phyloP scores from a whole-genome alignment of 1,284 basidiomycete genomes.

The Papiliotrema laurentii region DNA sequence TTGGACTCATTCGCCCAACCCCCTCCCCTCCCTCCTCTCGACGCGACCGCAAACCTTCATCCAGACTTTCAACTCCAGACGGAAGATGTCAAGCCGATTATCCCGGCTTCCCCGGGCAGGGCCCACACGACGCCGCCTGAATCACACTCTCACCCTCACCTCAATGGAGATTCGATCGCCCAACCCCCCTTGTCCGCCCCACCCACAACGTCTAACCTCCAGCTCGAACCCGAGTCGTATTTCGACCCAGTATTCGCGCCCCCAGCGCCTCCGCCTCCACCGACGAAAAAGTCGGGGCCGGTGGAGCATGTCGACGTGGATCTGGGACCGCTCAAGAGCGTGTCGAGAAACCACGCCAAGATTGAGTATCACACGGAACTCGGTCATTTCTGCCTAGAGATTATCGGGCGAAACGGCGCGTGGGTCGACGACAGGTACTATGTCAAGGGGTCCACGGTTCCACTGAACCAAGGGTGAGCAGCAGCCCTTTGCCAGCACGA shows the following conservation, averaged over 20 bases:
- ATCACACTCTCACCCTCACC: not conserved
- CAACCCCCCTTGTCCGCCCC: not conserved
- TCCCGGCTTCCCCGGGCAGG: no score
- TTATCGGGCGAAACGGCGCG: conserved; percentile 91
- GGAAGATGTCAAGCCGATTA: not conserved
- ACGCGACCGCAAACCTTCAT: not conserved
- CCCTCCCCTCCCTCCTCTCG: not conserved
- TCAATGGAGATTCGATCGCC: not conserved
- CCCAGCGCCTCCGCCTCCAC: conserved; percentile 42
- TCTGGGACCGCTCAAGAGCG: conserved; percentile 92
- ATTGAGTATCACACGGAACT: conserved; percentile 62
- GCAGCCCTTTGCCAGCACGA: not conserved
- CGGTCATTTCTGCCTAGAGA: conserved; percentile 84
- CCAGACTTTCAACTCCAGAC: not conserved
- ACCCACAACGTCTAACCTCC: not conserved
- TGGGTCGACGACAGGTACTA: conserved; percentile 97
- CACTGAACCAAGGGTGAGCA: conserved; percentile 71
- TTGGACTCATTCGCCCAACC: not conserved
- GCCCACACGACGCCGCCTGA: no score
- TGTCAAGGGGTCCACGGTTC: conserved; percentile 76
- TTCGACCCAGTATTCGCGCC: conserved; percentile 12
- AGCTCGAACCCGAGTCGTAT: conserved; percentile 10
- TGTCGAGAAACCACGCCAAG: conserved; percentile 91
- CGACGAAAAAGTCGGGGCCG: conserved; percentile 22
- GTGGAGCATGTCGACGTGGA: conserved; percentile 80